Evolutionary conservation across 108 stramenopile genomes (phyloP), one percentile per base, ranked within the genome.

Genomic region (Fistulifera pelliculosa): DNA sequence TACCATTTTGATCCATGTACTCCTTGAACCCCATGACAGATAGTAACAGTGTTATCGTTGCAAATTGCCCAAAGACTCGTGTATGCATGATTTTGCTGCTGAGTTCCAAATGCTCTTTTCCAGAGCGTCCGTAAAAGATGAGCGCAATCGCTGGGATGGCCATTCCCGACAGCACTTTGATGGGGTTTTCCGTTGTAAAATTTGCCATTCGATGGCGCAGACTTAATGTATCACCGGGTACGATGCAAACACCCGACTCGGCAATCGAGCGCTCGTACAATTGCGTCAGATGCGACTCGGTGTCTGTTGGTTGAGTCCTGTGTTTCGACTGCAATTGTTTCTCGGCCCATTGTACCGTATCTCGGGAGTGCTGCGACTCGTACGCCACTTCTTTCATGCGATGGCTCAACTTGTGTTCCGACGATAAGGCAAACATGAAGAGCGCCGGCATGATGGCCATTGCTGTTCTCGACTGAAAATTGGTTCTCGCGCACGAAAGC

Each of bases 11-110:
- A 62, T 90, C 83, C 89, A 90, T 90, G 45, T 80, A 80, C 39
- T 72, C 79, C 54, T 90, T 90, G 62, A 90, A 68, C 11, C 85
- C 80, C 85, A 90, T 90, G 43, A 90, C 64, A 10, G 71, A 58
- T 27, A 90, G 43, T 12, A 90, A 63, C 48, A 83, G 76, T 42
- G 67, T 56, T 19, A 90, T 65, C 17, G 86, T 81, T 6, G 89
- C 73, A 60, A 84, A 83, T 57, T 90, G 89, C 38, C 89, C 89
- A 61, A 83, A 73, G 52, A 90, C 89, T 63, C 89, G 85, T 28
- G 89, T 90, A 57, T 90, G 89, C 71, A 90, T 71, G 0, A 90
- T 31, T 52, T 82, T 80, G 63, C 71, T 70, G 54, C 74, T 70
- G 1, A 75, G 42, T 49, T 70, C 68, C 27, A 86, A 66, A 48